A percentile compares a stretch with the other conserved stretches of the same genome.
Evolutionary conservation across 768 basidiomycete species (phyloP).

Genomic region (Postia placenta): DNA sequence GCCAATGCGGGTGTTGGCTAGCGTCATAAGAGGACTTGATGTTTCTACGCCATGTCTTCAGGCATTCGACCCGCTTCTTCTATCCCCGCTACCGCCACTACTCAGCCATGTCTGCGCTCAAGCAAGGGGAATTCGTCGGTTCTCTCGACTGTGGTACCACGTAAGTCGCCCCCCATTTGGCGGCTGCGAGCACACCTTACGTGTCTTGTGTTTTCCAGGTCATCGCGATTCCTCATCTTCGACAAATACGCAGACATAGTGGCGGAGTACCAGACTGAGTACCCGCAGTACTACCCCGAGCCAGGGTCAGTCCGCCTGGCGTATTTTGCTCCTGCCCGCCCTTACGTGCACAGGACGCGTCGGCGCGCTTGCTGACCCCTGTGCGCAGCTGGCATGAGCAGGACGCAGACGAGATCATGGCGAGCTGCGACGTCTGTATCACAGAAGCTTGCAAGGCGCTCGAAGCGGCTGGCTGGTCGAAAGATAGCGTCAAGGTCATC

Average conservation of each 20-base stretch:
- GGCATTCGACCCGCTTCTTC: constrained; percentile 1
- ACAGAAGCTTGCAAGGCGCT: constrained; percentile 62
- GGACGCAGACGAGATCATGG: constrained; percentile 77
- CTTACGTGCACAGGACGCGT: neutral
- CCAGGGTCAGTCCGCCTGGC: constrained; percentile 49
- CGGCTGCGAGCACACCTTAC: constrained; percentile 3
- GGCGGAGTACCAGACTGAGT: constrained; percentile 86
- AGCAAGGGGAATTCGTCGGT: constrained; percentile 80
- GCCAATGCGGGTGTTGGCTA: neutral
- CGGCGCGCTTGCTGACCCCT: constrained; percentile 3
- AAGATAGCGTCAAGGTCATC: constrained; percentile 83
- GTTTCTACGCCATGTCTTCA: neutral
- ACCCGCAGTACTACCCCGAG: constrained; percentile 88
- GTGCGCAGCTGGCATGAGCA: constrained; percentile 88
- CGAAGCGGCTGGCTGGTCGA: constrained; percentile 70
- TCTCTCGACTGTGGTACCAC: constrained; percentile 95
- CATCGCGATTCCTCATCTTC: constrained; percentile 89
- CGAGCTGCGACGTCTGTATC: constrained; percentile 71
- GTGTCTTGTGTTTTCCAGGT: constrained; percentile 43
- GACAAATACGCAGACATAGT: constrained; percentile 83
- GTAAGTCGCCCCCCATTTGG: constrained; percentile 37
- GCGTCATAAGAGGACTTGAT: constrained; percentile 3
- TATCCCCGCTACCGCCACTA: neutral
- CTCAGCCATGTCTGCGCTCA: constrained; percentile 31
- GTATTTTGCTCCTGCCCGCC: neutral